Base-by-base conservation (phyloP, 768 basidiomycete genomes). In the Suillus plorans region DNA sequence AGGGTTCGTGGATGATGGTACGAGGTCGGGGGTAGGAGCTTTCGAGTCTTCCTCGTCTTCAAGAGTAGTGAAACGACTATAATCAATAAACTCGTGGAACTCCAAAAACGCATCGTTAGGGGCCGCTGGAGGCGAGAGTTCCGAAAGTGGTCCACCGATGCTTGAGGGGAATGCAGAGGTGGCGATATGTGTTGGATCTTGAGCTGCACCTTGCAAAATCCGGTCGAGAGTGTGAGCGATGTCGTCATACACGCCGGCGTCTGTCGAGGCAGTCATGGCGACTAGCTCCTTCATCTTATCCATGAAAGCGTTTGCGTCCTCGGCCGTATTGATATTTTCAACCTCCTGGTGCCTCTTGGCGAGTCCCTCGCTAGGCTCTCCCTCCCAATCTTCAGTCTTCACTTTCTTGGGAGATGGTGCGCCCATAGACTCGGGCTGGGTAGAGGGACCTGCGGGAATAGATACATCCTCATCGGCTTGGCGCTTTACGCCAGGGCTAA, bases 21-120 rank as follows among this genome's bases (percentile, higher is more conserved):
- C 78, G 57, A 93, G 81, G 63, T 92, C 91, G 10, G 91, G 91
- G 4, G 91, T 92, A 9, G 84, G 81, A n/a, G 87, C 85, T 70
- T 89, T 90, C 16, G 87, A 89, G 57, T 77, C 75, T 42, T 89
- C 89, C 64, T 91, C 89, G 25, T 86, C 86, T 12, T 79, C 76
- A 45, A 73, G 73, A 18, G 80, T 81, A 60, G 80, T 80, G 68
- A 83, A 89, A 8, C 82, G 83, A 55, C 90, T 85, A 68, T 89
- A 89, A 74, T 92, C 90, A 72, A 92, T 83, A 69, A 85, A 88
- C 69, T 87, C 83, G 59, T 83, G 82, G 60, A 86, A 85, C 28
- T 87, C 82, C 68, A 84, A 83, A 16, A 79, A 70, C 2, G 72
- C 73, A 50, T 71, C 74, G 67, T 67, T 80, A 72, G 69, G 76